A percentile compares a stretch with the other conserved stretches of the same genome.
phyloP scores from a whole-genome alignment of 345 rosid species.

The Mercurialis annua region DNA sequence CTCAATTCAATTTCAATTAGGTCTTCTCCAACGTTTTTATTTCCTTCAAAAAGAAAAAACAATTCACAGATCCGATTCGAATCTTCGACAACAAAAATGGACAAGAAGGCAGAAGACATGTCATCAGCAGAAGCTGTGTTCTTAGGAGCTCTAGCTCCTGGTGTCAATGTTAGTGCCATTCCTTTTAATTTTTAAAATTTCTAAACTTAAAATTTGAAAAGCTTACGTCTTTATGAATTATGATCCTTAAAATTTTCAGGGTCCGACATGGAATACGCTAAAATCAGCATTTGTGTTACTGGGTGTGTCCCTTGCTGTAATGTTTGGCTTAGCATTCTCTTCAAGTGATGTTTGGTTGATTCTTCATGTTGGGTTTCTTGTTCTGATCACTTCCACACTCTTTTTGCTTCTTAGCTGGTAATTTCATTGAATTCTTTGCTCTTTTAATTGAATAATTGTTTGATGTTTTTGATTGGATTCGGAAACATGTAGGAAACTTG shows the following conservation, averaged over 20 bases:
- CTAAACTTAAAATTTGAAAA: too few relatives aligned
- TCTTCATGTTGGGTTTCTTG: constrained; percentile 68
- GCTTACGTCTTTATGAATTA: too few relatives aligned
- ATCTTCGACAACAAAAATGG: too few relatives aligned
- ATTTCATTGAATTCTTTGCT: not conserved
- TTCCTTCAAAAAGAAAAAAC: not conserved
- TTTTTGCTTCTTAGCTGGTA: constrained; percentile 86
- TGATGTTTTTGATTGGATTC: not conserved
- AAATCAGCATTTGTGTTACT: constrained; percentile 69
- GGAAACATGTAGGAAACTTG: too few relatives aligned
- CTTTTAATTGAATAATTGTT: not conserved
- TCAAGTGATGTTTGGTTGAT: constrained; percentile 64
- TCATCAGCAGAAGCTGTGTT: constrained; percentile 65
- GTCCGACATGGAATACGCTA: constrained; percentile 75
- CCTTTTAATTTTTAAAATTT: too few relatives aligned
- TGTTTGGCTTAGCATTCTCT: constrained; percentile 81
- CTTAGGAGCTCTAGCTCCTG: constrained; percentile 81
- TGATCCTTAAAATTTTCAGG: constrained; percentile 40
- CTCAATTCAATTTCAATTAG: not conserved
- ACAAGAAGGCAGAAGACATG: constrained; percentile 23
- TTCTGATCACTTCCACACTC: constrained; percentile 64
- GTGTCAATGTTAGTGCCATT: constrained; percentile 64
- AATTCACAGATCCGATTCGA: too few relatives aligned
- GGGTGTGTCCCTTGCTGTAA: constrained; percentile 63
- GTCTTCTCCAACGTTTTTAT: not conserved